These are phyloP conservation scores for Conringia planisiliqua DNA, from an alignment of 345 rosid genomes.

Conservation along the genomic window DNA sequence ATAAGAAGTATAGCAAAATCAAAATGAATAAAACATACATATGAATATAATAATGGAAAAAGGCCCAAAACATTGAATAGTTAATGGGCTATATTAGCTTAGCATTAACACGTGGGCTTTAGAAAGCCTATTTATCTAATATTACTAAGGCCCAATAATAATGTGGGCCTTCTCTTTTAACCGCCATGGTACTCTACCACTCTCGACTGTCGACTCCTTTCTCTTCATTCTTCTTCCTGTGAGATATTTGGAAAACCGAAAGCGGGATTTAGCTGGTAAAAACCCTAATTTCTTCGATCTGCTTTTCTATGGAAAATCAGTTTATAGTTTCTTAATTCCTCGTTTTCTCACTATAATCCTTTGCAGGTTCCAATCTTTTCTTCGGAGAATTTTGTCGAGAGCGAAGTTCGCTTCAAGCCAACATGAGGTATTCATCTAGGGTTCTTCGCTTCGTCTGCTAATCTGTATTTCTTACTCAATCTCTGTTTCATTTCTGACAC, in stretches of 20 bases:
- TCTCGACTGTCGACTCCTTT: neutral
- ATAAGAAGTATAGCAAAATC: neutral
- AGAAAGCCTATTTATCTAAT: neutral
- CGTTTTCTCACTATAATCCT: neutral
- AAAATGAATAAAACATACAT: neutral
- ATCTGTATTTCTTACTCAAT: neutral
- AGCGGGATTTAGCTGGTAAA: conserved; percentile 24
- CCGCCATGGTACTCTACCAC: neutral
- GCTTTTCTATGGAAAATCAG: neutral
- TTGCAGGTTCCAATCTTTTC: neutral
- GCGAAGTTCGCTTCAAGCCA: conserved; percentile 22
- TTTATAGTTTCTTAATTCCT: neutral
- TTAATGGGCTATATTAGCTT: neutral
- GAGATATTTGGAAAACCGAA: conserved; percentile 18
- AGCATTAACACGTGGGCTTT: neutral
- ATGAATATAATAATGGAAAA: neutral
- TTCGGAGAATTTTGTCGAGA: conserved; percentile 24
- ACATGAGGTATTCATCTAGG: conserved; percentile 40
- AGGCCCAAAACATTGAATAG: neutral
- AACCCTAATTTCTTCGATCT: conserved; percentile 32
- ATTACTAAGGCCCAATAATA: neutral
- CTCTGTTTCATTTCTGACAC: neutral
- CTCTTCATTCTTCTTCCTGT: neutral
- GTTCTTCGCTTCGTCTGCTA: conserved; percentile 9
- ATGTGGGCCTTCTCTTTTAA: neutral